Evolutionary conservation across 2,329 filamentous ascomycete genomes (phyloP), one percentile per base, ranked within the genome.

Genomic region (Diatrype stigma): DNA sequence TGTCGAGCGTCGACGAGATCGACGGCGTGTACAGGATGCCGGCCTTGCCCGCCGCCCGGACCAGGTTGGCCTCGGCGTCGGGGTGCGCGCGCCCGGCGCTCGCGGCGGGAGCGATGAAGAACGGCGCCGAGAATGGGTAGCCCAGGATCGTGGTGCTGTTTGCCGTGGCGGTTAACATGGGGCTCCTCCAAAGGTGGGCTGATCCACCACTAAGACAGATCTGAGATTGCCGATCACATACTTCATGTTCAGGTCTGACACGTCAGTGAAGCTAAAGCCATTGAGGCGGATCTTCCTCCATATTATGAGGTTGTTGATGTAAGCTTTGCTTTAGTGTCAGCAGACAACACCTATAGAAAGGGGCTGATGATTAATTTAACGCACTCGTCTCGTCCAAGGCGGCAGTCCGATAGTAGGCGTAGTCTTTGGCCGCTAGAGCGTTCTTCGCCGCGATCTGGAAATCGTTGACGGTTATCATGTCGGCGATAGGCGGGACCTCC

Each of bases 21-120:
- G 62, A 54, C 6, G 56, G 55, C 60, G 10, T 21, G 14, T 81
- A 81, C 3, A 79, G 69, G 48, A 81, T 77, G 48, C 74, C 66
- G 6, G 70, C 72, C n/a, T 67, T 62, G 8, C 65, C 74, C 10
- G 79, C 77, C 38, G 70, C 76, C 65, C 74, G 70, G 49, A 78
- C 71, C 22, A 82, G 63, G 58, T 77, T 77, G 7, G 71, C 57
- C 65, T 82, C 78, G 21, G 67, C 78, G 10, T 73, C 69, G 0
- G 67, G 61, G 54, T 80, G 69, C 7, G 62, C 77, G 48, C 74
- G 72, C 26, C 64, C 72, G 17, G 66, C 77, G 6, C 69, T 68
- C 23, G 77, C 75, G 10, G 72, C 74, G 4, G 78, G 77, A 51
- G 70, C 70, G 60, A 81, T 80, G 67, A 76, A 81, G 67, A 81